Evolutionary conservation across 1,284 basidiomycete genomes (phyloP).

Genomic region (Rugosomyces carneus): DNA sequence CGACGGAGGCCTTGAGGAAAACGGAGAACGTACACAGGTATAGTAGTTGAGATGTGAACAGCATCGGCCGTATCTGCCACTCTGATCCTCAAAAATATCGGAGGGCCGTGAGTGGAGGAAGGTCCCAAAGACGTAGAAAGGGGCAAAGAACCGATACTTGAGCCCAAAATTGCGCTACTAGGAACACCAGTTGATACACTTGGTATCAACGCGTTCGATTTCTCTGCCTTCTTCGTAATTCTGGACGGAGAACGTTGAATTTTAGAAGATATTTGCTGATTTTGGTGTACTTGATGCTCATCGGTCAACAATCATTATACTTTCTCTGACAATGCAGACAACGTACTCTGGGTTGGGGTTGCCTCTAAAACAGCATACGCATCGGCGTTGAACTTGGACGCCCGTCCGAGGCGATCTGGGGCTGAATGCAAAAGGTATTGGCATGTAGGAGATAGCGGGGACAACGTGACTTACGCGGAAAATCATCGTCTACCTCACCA

Average conservation of each 20-base stretch:
- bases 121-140: constrained; percentile 63
- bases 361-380: constrained; percentile 86
- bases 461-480: constrained; percentile 61
- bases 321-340: not conserved
- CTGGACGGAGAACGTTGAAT: constrained; percentile 74
- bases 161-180: constrained; percentile 31
- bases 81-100: constrained; percentile 74
- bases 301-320: not conserved
- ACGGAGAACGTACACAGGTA: constrained; percentile 66
- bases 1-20: not conserved
- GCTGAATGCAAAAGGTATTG: constrained; percentile 42
- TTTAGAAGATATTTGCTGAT: constrained; percentile 68
- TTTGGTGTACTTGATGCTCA: constrained; percentile 65
- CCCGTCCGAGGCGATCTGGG: constrained; percentile 81
- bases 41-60: constrained; percentile 80
- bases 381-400: constrained; percentile 86
- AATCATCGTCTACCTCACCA: constrained; percentile 98
- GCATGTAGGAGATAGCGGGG: not conserved
- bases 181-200: constrained; percentile 23
- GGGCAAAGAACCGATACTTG: constrained; percentile 37
- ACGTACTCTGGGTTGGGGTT: constrained; percentile 66
- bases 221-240: constrained; percentile 54
- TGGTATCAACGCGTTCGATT: constrained; percentile 23
- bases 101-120: constrained; percentile 66
- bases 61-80: constrained; percentile 75